Evolutionary conservation across 2,329 filamentous ascomycete species (phyloP), one percentile per base, ranked within the genome.

Genomic region (Xylariaceae sp.): DNA sequence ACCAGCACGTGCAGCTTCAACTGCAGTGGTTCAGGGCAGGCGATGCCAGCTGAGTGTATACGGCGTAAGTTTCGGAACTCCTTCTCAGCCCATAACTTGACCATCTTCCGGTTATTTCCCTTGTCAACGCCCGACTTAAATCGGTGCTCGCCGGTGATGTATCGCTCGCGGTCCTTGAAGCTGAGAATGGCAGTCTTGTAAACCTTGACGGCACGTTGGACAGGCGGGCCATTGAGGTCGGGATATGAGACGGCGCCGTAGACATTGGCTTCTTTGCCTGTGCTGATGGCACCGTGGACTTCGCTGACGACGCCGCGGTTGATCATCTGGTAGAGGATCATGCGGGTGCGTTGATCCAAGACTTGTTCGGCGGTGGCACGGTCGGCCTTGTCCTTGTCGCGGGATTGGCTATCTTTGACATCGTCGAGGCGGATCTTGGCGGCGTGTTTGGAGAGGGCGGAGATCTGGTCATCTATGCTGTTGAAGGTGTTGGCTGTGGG

Each of bases 131-230:
- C 92, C 50, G 83, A 78, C 56, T 88, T 82, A 74, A 98, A 98
- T 20, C 93, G 79, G 69, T 91, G 90, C 69, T 98, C 93, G 55
- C 93, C 93, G 1, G 86, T 86, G 52, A 98, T 93, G 67, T 98
- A 98, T 60, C 90, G 86, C 68, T 96, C 91, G 47, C 93, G 81
- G 69, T 98, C 93, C 71, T 97, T 97, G 81, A 98, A 98, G 20
- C 94, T 90, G 23, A 98, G 73, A 54, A 98, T 98, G 44, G 88
- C 87, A 6, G 93, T 98, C 77, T 98, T 98, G 80, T 98, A 98
- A 40, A 98, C 88, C 71, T 98, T 98, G 74, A 97, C 90, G 11
- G 93, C 93, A 39, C 89, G 82, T 60, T 95, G 88, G 1, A 83
- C 69, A 1, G 79, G 70, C 17, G 75, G 69, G 32, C 73, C 73